These are phyloP conservation scores for Paramecium sonneborni DNA, from an alignment of 73 alveolate genomes.

Conservation along the genomic window DNA sequence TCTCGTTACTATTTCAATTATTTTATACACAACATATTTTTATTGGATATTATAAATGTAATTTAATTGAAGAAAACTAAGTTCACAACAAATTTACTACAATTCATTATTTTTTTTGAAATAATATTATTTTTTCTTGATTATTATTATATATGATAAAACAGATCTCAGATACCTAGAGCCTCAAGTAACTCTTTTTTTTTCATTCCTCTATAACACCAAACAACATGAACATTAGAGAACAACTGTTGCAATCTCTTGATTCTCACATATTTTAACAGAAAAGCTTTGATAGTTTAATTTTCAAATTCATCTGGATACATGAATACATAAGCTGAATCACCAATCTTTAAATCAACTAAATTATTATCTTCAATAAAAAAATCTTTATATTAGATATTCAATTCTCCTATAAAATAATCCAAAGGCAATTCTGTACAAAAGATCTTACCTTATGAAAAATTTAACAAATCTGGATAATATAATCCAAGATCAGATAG, in stretches of 20 bases:
- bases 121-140: background rate
- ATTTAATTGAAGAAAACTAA: background rate
- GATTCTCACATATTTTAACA: constrained; percentile 10
- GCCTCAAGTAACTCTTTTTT: background rate
- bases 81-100: background rate
- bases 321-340: background rate
- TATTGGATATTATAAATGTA: no score
- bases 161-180: background rate
- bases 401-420: background rate
- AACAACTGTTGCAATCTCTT: background rate
- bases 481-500: background rate
- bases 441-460: background rate
- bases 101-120: background rate
- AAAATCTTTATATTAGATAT: background rate
- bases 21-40: no score
- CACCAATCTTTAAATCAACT: constrained; percentile 4
- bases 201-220: background rate
- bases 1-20: no score
- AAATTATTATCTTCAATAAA: background rate
- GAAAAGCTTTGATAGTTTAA: background rate
- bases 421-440: background rate
- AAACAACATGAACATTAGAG: background rate
- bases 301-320: background rate
- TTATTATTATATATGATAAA: background rate
- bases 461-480: background rate